Percentiles rank a stretch among this genome's conserved stretches.
phyloP scores from a whole-genome alignment of 305 asterid genomes.

The Fraxinus platypoda region DNA sequence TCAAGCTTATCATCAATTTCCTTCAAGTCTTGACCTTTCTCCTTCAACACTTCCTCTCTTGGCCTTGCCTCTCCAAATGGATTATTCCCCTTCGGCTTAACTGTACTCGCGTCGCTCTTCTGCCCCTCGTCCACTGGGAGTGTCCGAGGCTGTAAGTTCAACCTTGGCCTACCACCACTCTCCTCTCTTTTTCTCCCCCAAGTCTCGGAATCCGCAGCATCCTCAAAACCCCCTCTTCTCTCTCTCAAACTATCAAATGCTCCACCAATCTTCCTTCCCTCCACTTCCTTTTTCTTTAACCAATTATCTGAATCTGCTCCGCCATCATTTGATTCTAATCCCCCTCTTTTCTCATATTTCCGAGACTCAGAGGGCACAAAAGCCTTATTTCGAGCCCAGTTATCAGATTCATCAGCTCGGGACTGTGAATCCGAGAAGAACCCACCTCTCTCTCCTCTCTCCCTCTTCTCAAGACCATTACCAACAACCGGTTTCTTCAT shows the following conservation, averaged over 20 bases:
- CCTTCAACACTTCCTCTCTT: constrained; percentile 58
- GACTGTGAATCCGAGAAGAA: constrained; percentile 78
- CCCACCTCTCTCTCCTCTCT: constrained; percentile 62
- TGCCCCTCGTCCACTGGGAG: constrained; percentile 37
- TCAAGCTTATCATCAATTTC: constrained; percentile 77
- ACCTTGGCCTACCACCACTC: constrained; percentile 41
- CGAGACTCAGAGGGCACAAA: constrained; percentile 63
- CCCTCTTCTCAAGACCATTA: constrained; percentile 29
- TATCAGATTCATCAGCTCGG: constrained; percentile 83
- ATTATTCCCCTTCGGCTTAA: constrained; percentile 57
- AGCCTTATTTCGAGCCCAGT: constrained; percentile 71
- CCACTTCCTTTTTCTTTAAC: constrained; percentile 35
- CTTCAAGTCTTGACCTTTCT: constrained; percentile 86
- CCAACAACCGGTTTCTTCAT: constrained; percentile 43
- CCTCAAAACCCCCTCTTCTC: constrained; percentile 49
- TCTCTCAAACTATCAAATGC: constrained; percentile 19
- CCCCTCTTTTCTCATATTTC: constrained; percentile 55
- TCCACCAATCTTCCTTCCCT: constrained; percentile 21
- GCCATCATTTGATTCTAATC: constrained; percentile 56
- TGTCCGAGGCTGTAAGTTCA: constrained; percentile 56
- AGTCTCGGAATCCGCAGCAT: constrained; percentile 41
- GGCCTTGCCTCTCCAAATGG: constrained; percentile 69
- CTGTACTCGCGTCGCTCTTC: constrained; percentile 22
- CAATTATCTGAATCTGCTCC: constrained; percentile 71
- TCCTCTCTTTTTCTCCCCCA: constrained; percentile 59